Evolutionary conservation across 2,329 filamentous ascomycete genomes (phyloP).

Genomic region (Eutypa lata): DNA sequence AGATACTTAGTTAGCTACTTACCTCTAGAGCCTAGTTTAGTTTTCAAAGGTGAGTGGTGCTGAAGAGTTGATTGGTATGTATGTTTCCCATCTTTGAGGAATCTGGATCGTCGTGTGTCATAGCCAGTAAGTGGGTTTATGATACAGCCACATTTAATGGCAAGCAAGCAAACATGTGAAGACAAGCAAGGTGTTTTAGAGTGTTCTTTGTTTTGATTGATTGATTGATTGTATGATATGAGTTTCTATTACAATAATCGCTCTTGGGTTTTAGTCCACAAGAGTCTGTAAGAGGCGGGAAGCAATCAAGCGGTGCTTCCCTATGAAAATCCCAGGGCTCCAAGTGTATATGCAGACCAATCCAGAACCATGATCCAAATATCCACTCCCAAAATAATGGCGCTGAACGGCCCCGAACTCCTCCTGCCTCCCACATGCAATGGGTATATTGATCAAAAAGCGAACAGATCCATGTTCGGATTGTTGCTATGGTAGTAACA

Average conservation of each 20-base stretch:
- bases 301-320: conserved; percentile 27
- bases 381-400: conserved; percentile 9
- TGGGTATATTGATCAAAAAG: conserved; percentile 19
- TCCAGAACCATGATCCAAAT: conserved; percentile 15
- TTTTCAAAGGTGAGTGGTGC: too few relatives aligned
- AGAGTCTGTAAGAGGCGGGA: conserved; percentile 19
- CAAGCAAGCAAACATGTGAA: background rate
- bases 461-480: conserved; percentile 20
- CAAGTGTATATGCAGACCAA: conserved; percentile 18
- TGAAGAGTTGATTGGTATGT: too few relatives aligned
- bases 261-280: conserved; percentile 17
- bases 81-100: background rate
- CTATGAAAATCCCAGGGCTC: conserved; percentile 6
- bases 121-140: too few relatives aligned
- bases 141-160: too few relatives aligned
- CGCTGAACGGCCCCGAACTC: conserved; percentile 11
- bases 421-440: conserved; percentile 18
- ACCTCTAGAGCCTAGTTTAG: too few relatives aligned
- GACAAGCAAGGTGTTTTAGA: background rate
- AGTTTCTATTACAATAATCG: conserved; percentile 15
- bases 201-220: conserved; percentile 6
- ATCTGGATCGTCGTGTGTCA: background rate
- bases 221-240: background rate
- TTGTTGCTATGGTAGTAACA: too few relatives aligned
- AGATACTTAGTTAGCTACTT: too few relatives aligned